Base-by-base conservation (phyloP, 208 protist genomes). In the Acanthamoeba castellanii region DNA sequence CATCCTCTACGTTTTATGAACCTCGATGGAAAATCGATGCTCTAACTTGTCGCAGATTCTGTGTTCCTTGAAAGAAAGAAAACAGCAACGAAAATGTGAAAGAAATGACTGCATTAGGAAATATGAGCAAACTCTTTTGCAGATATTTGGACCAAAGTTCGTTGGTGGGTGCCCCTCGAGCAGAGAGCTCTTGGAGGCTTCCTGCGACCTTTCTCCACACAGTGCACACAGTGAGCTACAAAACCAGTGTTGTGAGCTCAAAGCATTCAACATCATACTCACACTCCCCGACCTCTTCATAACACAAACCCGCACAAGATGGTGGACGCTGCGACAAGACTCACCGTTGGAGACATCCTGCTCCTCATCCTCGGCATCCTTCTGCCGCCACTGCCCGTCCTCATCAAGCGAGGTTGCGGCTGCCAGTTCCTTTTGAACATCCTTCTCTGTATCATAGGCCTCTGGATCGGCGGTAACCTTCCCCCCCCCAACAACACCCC, bases 401-500 rank as follows among this genome's bases (percentile, higher is more conserved):
- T 92, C 25, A 92, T 92, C 47, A 92, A 92, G 85, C 34, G 85
- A 70, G 85, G 85, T 18, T 74, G 55, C 34, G 85, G 64, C 52
- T 11, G 14, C 32, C 85, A 92, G 27, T 72, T 92, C 27, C 42
- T 37, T 9, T 16, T 92, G 18, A 92, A 92, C 14, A 72, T 92
- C 9, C 20, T 92, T 3, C 85, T 92, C 0, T 92, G 85, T 55
- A 72, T 92, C 27, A 72, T 92, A 20, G 85, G 85, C 32, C 4
- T 92, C 11, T 92, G 85, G 85, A 92, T 92, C 13, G 85, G 85
- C 30, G 85, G 85, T 92, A 91, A 2, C 0, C 25, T 25, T 37
- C 16, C 20, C 81, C 8, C 81, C 2, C 37, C 59, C n/a, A 8
- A 34, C 30, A 13, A 11, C 47, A 50, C 32, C 37, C 11, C 42